Conservation (phyloP, 441 rosid species). For the Lepidium campestre region DNA sequence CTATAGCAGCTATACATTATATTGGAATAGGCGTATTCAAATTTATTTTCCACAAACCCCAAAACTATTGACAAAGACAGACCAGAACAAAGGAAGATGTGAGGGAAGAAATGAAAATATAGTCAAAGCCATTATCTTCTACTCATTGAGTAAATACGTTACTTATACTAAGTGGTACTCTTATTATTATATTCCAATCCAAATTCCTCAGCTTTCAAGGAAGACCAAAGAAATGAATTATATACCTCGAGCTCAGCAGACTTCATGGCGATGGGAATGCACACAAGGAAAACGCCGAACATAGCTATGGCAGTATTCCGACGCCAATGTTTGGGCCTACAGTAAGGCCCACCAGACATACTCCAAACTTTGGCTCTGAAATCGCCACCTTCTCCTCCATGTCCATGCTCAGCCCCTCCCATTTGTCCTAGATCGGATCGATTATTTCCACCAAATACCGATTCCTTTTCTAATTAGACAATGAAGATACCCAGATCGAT, state of each 20-base stretch:
- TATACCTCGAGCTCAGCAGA: slow-evolving; percentile 94
- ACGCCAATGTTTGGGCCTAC: slow-evolving; percentile 96
- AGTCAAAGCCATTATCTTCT: background rate
- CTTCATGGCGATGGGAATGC: slow-evolving; percentile 89
- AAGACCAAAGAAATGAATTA: background rate
- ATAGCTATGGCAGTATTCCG: slow-evolving; percentile 96
- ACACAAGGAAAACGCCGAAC: slow-evolving; percentile 71
- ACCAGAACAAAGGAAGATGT: background rate
- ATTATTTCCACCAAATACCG: background rate
- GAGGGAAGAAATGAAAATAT: background rate
- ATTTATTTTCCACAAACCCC: background rate
- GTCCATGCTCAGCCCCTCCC: slow-evolving; percentile 79
- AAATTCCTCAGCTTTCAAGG: background rate
- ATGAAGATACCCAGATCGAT: slow-evolving; percentile 6
- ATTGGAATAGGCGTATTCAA: background rate
- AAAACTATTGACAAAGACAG: background rate
- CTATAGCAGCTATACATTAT: background rate
- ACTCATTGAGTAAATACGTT: background rate
- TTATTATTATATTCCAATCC: background rate
- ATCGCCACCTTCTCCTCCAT: slow-evolving; percentile 72
- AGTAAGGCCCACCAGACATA: slow-evolving; percentile 86
- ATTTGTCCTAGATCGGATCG: slow-evolving; percentile 21
- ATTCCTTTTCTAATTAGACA: background rate
- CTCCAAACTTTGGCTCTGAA: slow-evolving; percentile 95
- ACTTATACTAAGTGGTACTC: background rate